Evolutionary conservation across 768 basidiomycete genomes (phyloP).

Genomic region (Agrocybe pediades): DNA sequence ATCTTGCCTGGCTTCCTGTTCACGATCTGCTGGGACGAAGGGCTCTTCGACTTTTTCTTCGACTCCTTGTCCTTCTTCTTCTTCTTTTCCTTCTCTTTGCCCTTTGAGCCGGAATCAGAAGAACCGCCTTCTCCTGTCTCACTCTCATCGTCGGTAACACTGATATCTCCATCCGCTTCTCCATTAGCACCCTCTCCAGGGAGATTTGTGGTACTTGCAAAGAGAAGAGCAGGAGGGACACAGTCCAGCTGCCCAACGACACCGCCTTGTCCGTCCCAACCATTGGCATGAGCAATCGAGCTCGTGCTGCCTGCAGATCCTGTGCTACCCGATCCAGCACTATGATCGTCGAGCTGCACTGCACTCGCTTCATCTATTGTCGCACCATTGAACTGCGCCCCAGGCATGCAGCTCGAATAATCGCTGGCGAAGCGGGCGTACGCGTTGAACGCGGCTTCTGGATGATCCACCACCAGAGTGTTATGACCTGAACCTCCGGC

Average conservation of each 20-base stretch:
- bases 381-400: conserved; percentile 46
- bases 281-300: conserved; percentile 10
- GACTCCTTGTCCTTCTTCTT: not conserved
- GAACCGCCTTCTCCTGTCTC: not conserved
- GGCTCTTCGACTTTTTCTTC: not conserved
- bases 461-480: conserved; percentile 22
- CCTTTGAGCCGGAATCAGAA: not conserved
- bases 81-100: not conserved
- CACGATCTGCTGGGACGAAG: not conserved
- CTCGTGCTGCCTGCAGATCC: conserved; percentile 6
- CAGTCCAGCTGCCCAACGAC: conserved; percentile 34
- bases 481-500: conserved; percentile 4
- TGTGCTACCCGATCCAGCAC: not conserved
- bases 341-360: conserved; percentile 5
- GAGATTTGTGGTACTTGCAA: conserved; percentile 27
- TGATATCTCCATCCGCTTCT: not conserved
- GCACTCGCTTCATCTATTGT: conserved; percentile 37
- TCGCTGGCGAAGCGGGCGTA: conserved; percentile 67
- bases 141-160: not conserved
- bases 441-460: conserved; percentile 65
- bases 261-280: not conserved
- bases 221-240: conserved; percentile 68
- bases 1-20: not conserved
- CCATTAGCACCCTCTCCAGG: not conserved
- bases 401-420: conserved; percentile 65